Conservation (phyloP, 495 filamentous ascomycete genomes). For the Penicillium canescens region DNA sequence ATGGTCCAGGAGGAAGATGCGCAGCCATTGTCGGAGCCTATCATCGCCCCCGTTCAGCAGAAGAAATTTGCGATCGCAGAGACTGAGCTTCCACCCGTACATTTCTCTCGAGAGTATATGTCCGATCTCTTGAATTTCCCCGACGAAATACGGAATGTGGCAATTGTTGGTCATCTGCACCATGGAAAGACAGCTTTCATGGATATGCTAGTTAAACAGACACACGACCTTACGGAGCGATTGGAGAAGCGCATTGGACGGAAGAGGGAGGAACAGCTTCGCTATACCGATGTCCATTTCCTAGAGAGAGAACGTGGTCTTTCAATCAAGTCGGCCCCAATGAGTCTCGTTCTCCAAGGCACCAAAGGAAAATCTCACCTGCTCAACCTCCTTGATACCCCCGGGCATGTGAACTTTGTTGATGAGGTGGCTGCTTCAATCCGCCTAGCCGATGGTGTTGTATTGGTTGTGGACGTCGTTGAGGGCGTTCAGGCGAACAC, state of each 20-base stretch:
- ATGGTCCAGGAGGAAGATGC: constrained; percentile 97
- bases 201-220: constrained; percentile 97
- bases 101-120: constrained; percentile 89
- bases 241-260: constrained; percentile 77
- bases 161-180: constrained; percentile 88
- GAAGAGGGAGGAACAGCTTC: constrained; percentile 83
- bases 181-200: constrained; percentile 98
- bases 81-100: constrained; percentile 82
- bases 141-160: constrained; percentile 89
- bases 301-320: constrained; percentile 86
- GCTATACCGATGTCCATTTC: constrained; percentile 91
- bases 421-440: constrained; percentile 91
- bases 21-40: constrained; percentile 86
- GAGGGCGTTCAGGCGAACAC: constrained; percentile 97
- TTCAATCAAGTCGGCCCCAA: constrained; percentile 92
- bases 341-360: constrained; percentile 86
- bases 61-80: constrained; percentile 97
- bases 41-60: constrained; percentile 87
- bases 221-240: constrained; percentile 78
- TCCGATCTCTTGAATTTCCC: constrained; percentile 94
- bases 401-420: constrained; percentile 96
- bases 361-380: constrained; percentile 95
- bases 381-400: constrained; percentile 92
- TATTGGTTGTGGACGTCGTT: constrained; percentile 94
- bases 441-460: constrained; percentile 86